Percentiles rank a stretch among this genome's conserved stretches.
phyloP scores from a whole-genome alignment of 371 early-diverging fungal genomes.

The Cokeromyces recurvatus region DNA sequence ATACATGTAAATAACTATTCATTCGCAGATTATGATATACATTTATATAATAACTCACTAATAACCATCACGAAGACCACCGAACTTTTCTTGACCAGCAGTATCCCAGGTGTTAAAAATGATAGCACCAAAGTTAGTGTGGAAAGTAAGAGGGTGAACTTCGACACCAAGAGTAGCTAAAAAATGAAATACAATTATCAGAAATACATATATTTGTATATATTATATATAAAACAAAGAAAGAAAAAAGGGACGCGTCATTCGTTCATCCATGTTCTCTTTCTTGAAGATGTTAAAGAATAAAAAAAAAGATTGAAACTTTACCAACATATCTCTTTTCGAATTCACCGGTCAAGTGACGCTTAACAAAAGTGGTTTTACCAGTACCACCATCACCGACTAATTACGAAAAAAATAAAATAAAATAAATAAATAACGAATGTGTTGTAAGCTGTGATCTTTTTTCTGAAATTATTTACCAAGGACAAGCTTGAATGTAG shows the following conservation, averaged over 20 bases:
- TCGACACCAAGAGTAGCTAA: constrained; percentile 99
- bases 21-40: background rate
- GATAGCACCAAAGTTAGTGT: constrained; percentile 96
- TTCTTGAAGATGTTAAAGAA: no score
- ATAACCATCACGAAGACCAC: constrained; percentile 99
- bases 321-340: constrained; percentile 99
- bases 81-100: constrained; percentile 99
- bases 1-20: background rate
- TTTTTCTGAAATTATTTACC: constrained; percentile 43
- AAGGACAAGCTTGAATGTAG: constrained; percentile 85
- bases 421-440: no score
- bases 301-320: no score
- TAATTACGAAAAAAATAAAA: constrained; percentile 16
- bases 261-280: no score
- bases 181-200: background rate
- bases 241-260: constrained; percentile 6
- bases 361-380: constrained; percentile 99
- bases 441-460: background rate
- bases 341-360: constrained; percentile 99
- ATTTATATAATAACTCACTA: constrained; percentile 67
- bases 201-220: no score
- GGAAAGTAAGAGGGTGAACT: constrained; percentile 96
- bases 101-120: constrained; percentile 99
- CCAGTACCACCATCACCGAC: constrained; percentile 99
- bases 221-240: background rate